Conservation (phyloP, 2,329 filamentous ascomycete genomes). For the Clarireedia monteithiana region DNA sequence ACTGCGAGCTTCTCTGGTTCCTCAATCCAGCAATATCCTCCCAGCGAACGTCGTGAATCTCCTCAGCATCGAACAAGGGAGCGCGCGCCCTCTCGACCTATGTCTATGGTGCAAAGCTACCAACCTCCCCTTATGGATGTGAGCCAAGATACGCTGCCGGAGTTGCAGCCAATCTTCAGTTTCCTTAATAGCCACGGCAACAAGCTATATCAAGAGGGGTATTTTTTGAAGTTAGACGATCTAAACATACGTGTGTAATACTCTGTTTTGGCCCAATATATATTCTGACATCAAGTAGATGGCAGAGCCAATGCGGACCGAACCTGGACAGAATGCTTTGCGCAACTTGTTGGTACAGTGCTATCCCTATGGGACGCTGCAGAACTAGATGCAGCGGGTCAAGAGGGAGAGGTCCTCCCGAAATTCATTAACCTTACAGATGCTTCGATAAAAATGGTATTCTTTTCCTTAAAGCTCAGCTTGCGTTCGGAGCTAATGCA, state of each 20-base stretch:
- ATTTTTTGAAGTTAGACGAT: slow-evolving; percentile 94
- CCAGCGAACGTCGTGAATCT: slow-evolving; percentile 7
- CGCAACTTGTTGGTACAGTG: slow-evolving; percentile 90
- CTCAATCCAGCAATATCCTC: background rate
- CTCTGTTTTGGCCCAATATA: background rate
- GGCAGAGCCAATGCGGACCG: slow-evolving; percentile 79
- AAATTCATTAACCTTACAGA: slow-evolving; percentile 97
- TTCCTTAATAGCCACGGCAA: slow-evolving; percentile 93
- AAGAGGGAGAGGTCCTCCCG: slow-evolving; percentile 76
- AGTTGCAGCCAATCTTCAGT: slow-evolving; percentile 88
- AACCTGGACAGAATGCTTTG: slow-evolving; percentile 94
- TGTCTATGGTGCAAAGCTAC: slow-evolving; percentile 81
- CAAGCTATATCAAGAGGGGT: slow-evolving; percentile 96
- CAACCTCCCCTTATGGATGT: slow-evolving; percentile 82
- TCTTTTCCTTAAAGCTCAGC: slow-evolving; percentile 14
- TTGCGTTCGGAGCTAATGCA: slow-evolving; percentile 16
- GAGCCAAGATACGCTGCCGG: slow-evolving; percentile 76
- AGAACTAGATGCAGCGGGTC: slow-evolving; percentile 79
- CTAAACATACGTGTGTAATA: slow-evolving; percentile 72
- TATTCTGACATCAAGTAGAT: slow-evolving; percentile 46
- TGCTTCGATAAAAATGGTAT: slow-evolving; percentile 95
- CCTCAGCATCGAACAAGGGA: slow-evolving; percentile 31
- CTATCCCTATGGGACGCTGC: slow-evolving; percentile 93
- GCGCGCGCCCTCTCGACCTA: slow-evolving; percentile 52
- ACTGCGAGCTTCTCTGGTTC: background rate